A percentile compares a stretch with the other conserved stretches of the same genome.
phyloP scores from a whole-genome alignment of 805 yeast genomes.

The Starmerella etchellsii region DNA sequence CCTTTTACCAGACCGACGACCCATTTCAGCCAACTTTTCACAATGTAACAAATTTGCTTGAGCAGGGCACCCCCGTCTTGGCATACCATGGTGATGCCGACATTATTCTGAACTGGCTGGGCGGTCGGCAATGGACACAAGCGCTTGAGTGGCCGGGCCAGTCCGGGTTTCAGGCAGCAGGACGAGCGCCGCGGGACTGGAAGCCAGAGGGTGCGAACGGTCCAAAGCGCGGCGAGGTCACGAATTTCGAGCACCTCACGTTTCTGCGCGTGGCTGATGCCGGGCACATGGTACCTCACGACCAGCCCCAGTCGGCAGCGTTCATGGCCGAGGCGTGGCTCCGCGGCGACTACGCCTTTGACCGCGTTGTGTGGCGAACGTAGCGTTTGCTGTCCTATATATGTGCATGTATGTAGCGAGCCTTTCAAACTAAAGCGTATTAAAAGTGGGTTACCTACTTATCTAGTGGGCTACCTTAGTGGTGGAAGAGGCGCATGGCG shows the following conservation, averaged over 20 bases:
- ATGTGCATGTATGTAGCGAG: too few relatives aligned
- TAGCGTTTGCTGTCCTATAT: too few relatives aligned
- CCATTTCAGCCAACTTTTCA: slow-evolving; percentile 82
- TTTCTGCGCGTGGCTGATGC: slow-evolving; percentile 69
- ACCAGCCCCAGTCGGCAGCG: slow-evolving; percentile 64
- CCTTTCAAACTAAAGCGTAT: too few relatives aligned
- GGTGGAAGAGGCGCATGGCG: slow-evolving; percentile 97
- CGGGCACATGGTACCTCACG: slow-evolving; percentile 88
- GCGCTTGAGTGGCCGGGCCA: slow-evolving; percentile 49
- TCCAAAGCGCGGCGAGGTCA: slow-evolving; percentile 51
- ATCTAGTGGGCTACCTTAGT: too few relatives aligned
- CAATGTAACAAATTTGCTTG: slow-evolving; percentile 57
- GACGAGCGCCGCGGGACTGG: slow-evolving; percentile 33
- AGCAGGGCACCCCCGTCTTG: slow-evolving; percentile 62
- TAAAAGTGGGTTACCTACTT: too few relatives aligned
- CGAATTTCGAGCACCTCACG: slow-evolving; percentile 55
- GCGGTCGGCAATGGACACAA: slow-evolving; percentile 75
- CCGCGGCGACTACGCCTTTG: slow-evolving; percentile 10
- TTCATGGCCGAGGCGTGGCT: slow-evolving; percentile 69
- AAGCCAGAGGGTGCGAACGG: slow-evolving; percentile 18
- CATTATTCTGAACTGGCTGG: slow-evolving; percentile 92
- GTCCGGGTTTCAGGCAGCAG: slow-evolving; percentile 29
- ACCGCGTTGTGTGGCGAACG: too few relatives aligned
- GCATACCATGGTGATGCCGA: slow-evolving; percentile 94
- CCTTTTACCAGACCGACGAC: slow-evolving; percentile 40